Evolutionary conservation across 169 alveolate species (phyloP).

Genomic region (Plasmodium fragile): DNA sequence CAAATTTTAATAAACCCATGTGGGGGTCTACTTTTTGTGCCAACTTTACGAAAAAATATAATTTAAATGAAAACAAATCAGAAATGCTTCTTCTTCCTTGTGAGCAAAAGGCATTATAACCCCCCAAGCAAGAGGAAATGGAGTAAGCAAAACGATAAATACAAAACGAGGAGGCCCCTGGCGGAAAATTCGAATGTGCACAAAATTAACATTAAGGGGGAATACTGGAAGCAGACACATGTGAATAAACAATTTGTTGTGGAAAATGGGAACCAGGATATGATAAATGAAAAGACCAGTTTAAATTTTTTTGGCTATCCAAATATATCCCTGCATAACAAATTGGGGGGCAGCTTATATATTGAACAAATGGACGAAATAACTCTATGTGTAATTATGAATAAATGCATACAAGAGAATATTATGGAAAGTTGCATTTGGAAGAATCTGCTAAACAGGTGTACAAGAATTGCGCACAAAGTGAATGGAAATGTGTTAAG

Average conservation of each 20-base stretch:
- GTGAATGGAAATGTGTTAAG: slow-evolving; percentile 81
- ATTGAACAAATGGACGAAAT: slow-evolving; percentile 86
- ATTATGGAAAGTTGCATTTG: slow-evolving; percentile 79
- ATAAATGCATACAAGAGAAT: slow-evolving; percentile 80
- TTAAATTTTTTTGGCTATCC: slow-evolving; percentile 88
- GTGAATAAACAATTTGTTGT: slow-evolving; percentile 80
- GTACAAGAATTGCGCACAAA: slow-evolving; percentile 78
- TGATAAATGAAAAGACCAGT: slow-evolving; percentile 71
- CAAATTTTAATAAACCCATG: neutral
- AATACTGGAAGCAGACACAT: slow-evolving; percentile 86
- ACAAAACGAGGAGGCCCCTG: slow-evolving; percentile 86
- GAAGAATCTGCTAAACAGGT: slow-evolving; percentile 79
- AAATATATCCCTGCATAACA: slow-evolving; percentile 77
- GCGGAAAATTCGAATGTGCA: slow-evolving; percentile 85
- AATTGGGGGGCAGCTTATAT: slow-evolving; percentile 86
- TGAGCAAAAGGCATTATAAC: slow-evolving; percentile 50
- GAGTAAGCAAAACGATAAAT: slow-evolving; percentile 87
- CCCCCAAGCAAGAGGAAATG: slow-evolving; percentile 80
- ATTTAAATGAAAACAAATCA: slow-evolving; percentile 26
- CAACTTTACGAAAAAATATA: neutral
- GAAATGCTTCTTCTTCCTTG: slow-evolving; percentile 11
- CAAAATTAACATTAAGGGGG: slow-evolving; percentile 86
- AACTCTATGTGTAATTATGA: slow-evolving; percentile 82
- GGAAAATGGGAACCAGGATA: slow-evolving; percentile 64
- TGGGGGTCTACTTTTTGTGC: neutral